Evolutionary conservation across 805 yeast genomes (phyloP).

Genomic region (Candida nemodendra): DNA sequence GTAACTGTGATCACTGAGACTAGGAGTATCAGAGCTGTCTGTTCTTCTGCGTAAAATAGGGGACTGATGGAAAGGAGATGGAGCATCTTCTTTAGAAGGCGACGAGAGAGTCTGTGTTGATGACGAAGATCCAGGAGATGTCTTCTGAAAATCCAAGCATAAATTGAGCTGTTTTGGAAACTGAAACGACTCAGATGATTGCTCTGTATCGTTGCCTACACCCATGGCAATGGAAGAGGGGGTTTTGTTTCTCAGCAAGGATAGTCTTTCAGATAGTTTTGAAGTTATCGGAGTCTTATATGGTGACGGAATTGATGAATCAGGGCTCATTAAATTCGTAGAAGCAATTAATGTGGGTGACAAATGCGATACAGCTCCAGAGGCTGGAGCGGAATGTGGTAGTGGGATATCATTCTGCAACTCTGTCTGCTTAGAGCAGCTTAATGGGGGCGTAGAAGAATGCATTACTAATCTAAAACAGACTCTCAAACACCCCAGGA

Average conservation of each 20-base stretch:
- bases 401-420: too few species aligned
- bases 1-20: slow-evolving; percentile 12
- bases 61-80: slow-evolving; percentile 1
- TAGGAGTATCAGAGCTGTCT: slow-evolving; percentile 9
- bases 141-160: too few species aligned
- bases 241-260: slow-evolving; percentile 11
- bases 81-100: too few species aligned
- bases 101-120: too few species aligned
- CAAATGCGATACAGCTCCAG: too few species aligned
- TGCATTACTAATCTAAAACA: too few species aligned
- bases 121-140: too few species aligned
- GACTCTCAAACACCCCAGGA: too few species aligned
- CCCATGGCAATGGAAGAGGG: neutral
- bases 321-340: neutral
- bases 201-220: neutral
- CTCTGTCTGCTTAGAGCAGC: neutral
- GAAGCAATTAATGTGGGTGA: too few species aligned
- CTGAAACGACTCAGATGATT: neutral
- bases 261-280: slow-evolving; percentile 11
- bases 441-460: neutral
- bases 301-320: neutral
- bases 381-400: too few species aligned
- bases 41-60: slow-evolving; percentile 7
- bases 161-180: too few species aligned
- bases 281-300: slow-evolving; percentile 11